Evolutionary conservation across 306 rosid species (phyloP).

Genomic region (Glycine tomentella): DNA sequence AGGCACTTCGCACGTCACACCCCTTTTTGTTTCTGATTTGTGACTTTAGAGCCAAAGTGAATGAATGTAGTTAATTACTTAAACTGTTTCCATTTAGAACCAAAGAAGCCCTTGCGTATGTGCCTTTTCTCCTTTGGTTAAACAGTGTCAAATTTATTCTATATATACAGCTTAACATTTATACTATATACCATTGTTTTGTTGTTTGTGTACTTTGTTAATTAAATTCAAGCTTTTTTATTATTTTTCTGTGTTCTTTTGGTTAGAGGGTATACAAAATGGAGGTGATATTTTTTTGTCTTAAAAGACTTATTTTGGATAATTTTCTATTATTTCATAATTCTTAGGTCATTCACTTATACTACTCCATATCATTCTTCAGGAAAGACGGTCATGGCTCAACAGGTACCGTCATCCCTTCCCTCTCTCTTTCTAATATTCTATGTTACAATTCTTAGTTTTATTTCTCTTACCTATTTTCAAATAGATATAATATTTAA

Average conservation of each 20-base stretch:
- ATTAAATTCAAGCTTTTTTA: not conserved
- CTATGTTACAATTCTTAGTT: too few relatives aligned
- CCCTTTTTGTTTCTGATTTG: not conserved
- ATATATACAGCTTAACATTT: not conserved
- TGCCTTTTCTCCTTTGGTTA: not conserved
- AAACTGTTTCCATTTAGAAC: not conserved
- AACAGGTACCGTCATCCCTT: too few relatives aligned
- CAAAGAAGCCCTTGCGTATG: not conserved
- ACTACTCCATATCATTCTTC: too few relatives aligned
- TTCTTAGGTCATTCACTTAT: too few relatives aligned
- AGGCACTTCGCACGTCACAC: too few relatives aligned
- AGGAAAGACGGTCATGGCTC: too few relatives aligned
- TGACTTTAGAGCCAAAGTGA: not conserved
- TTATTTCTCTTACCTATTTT: too few relatives aligned
- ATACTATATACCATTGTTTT: not conserved
- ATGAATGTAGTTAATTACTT: not conserved
- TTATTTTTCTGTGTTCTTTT: not conserved
- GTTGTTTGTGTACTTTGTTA: not conserved
- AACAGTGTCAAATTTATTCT: not conserved
- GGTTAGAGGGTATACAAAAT: not conserved
- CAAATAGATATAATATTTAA: too few relatives aligned
- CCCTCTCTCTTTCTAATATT: too few relatives aligned
- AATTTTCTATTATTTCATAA: too few relatives aligned
- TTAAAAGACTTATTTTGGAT: too few relatives aligned
- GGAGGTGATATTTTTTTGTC: not conserved